These are phyloP conservation scores for Posidonia oceanica DNA, from an alignment of 116 monocot genomes.

Conservation along the genomic window DNA sequence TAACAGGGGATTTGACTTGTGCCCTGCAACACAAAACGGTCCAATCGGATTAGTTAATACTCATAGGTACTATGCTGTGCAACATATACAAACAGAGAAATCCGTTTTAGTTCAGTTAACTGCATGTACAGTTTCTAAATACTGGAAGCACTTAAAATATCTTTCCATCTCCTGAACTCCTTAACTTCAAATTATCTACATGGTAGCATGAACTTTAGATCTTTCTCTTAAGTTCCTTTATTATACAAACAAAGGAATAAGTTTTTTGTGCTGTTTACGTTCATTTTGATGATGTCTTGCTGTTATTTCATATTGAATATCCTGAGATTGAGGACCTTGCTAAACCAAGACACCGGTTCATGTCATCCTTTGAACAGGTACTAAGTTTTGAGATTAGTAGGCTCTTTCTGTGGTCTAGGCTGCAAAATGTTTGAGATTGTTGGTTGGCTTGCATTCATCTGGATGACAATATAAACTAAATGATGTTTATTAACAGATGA, in stretches of 20 bases:
- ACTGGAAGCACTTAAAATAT: not conserved
- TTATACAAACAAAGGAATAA: no score
- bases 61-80: no score
- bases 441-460: no score
- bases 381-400: not conserved
- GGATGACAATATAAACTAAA: no score
- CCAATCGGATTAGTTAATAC: no score
- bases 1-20: no score
- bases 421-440: not conserved
- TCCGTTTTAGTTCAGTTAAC: no score
- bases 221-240: not conserved
- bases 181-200: not conserved
- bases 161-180: not conserved
- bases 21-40: no score
- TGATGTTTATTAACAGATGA: not conserved
- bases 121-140: not conserved
- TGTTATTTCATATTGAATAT: conserved; percentile 56
- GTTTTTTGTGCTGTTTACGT: conserved; percentile 6
- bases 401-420: not conserved
- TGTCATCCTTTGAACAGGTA: conserved; percentile 89
- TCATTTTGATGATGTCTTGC: not conserved
- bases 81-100: no score
- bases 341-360: conserved; percentile 82
- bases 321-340: conserved; percentile 80
- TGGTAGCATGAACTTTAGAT: not conserved